Evolutionary conservation across 805 yeast genomes (phyloP), one percentile per base, ranked within the genome.

Genomic region (Starmerella vaccinii): DNA sequence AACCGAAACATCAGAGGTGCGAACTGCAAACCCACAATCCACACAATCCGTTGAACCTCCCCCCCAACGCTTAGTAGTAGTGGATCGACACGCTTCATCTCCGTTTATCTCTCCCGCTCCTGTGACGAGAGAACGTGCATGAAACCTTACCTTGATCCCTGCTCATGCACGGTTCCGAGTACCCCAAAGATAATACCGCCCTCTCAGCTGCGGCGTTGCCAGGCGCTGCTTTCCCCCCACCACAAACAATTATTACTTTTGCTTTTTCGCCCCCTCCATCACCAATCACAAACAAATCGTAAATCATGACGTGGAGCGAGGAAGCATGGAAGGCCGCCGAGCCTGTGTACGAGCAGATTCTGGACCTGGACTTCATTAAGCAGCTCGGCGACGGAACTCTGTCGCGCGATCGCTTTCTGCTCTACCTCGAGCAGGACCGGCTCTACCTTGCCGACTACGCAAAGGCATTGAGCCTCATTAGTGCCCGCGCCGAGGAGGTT

Each of bases 321-420:
- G 59, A 52, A 12, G 60, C 59, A 1, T 56, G 59, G 59, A 32
- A 43, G 19, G 55, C 50, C 5, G 49, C 47, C 22, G 57, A 50
- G 37, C 32, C 21, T 23, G 47, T 56, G 21, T 57, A 50, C 49
- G 26, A 21, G 5, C 26, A 44, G 34, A 54, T 56, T n/a, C 50
- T 57, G 26, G 46, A 47, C 10, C 33, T 37, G 13, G 53, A 50
- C 8, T 56, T 57, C 40, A 55, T 56, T 15, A 19, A 13, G 22
- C 52, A 52, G 38, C 41, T 57, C 4, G 57, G 54, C 10, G 51
- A 40, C 13, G 60, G 60, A 39, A 38, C 57, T 22, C 49, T 57
- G n/a, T 18, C 40, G 33, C 18, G 22, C 16, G 49, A 32, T 10
- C 47, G 50, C 29, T 57, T 57, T 49, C 23, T 51, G 19, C n/a